These are phyloP conservation scores for Puccinia triticina DNA, from an alignment of 1,284 basidiomycete species.

Conservation along the genomic window DNA sequence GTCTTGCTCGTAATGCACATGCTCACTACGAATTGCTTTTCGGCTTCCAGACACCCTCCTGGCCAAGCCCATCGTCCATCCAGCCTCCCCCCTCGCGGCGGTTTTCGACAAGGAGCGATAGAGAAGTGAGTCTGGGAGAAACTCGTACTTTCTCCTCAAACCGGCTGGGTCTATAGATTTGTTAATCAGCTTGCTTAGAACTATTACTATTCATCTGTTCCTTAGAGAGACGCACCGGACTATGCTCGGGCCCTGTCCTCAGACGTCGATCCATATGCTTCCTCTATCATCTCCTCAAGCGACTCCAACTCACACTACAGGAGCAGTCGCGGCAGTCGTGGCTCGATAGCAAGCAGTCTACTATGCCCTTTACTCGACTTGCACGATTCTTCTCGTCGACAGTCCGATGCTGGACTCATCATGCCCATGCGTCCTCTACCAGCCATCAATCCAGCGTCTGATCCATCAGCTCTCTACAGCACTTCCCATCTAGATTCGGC, in stretches of 20 bases:
- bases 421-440: slow-evolving; percentile 42
- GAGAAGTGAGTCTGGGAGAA: slow-evolving; percentile 7
- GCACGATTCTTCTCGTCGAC: slow-evolving; percentile 16
- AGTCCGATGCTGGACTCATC: slow-evolving; percentile 32
- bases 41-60: not conserved
- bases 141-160: not conserved
- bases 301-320: slow-evolving; percentile 37
- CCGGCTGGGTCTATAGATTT: not conserved
- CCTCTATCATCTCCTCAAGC: slow-evolving; percentile 39
- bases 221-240: slow-evolving; percentile 39
- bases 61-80: slow-evolving; percentile 25
- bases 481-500: not conserved
- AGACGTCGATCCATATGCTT: slow-evolving; percentile 32
- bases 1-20: not conserved
- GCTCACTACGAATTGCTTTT: not conserved
- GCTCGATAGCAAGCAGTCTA: slow-evolving; percentile 40
- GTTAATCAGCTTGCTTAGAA: not conserved
- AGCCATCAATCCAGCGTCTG: slow-evolving; percentile 8
- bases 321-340: slow-evolving; percentile 27
- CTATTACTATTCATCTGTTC: not conserved
- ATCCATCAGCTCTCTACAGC: not conserved
- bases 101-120: slow-evolving; percentile 17
- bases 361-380: slow-evolving; percentile 43
- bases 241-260: slow-evolving; percentile 39
- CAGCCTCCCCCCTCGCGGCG: not conserved